These are phyloP conservation scores for Colletotrichum sp. DNA, from an alignment of 2,329 filamentous ascomycete genomes.

Conservation along the genomic window DNA sequence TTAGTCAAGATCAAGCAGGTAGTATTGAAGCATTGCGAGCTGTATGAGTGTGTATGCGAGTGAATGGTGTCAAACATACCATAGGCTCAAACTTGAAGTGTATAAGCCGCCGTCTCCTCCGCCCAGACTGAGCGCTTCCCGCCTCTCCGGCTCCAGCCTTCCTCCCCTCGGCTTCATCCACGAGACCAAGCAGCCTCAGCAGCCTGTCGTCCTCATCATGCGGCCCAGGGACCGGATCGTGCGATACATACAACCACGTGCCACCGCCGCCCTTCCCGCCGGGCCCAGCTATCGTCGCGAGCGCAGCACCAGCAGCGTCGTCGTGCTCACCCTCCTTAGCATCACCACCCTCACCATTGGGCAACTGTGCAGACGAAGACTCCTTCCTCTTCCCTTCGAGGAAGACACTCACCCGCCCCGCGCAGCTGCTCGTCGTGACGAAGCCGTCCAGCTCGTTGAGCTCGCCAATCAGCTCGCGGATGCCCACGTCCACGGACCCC, in stretches of 20 bases:
- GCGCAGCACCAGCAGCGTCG: constrained; percentile 4
- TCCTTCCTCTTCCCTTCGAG: constrained; percentile 69
- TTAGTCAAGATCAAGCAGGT: neutral
- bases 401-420: constrained; percentile 86
- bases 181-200: constrained; percentile 41
- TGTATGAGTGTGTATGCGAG: neutral
- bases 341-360: neutral
- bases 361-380: neutral
- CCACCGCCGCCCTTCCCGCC: constrained; percentile 89
- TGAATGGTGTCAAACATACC: constrained; percentile 59
- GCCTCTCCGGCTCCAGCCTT: neutral
- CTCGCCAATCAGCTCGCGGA: constrained; percentile 76
- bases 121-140: constrained; percentile 21
- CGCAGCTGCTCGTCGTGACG: constrained; percentile 93
- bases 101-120: constrained; percentile 56
- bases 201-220: constrained; percentile 25
- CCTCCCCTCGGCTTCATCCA: constrained; percentile 27
- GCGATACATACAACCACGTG: constrained; percentile 86
- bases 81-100: constrained; percentile 96
- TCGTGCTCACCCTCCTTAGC: constrained; percentile 15
- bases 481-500: constrained; percentile 81
- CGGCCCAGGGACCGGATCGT: constrained; percentile 65
- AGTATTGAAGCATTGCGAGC: neutral
- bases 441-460: constrained; percentile 79
- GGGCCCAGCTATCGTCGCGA: constrained; percentile 57